Percentiles rank a stretch among this genome's conserved stretches.
These are phyloP conservation scores for Perilla frutescens DNA, from an alignment of 257 asterid species.

Conservation along the genomic window DNA sequence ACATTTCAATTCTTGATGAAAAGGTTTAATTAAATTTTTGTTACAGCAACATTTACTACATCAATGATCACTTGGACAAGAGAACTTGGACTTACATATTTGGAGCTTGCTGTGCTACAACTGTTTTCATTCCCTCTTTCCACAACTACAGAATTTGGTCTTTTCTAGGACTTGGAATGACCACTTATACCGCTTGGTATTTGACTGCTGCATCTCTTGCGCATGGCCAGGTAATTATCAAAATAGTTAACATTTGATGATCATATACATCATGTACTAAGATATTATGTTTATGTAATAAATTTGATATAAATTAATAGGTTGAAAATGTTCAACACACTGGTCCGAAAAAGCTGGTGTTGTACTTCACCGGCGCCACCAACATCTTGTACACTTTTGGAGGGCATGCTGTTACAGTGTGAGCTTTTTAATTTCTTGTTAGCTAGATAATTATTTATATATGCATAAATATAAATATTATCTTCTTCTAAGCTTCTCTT, in stretches of 20 bases:
- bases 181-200: conserved; percentile 93
- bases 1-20: background rate
- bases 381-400: conserved; percentile 88
- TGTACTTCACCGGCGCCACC: conserved; percentile 94
- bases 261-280: too few relatives aligned
- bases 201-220: conserved; percentile 67
- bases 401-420: conserved; percentile 96
- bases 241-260: background rate
- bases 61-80: conserved; percentile 79
- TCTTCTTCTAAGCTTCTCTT: conserved; percentile 61
- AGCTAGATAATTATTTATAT: background rate
- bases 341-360: conserved; percentile 66
- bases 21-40: background rate
- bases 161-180: conserved; percentile 84
- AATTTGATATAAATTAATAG: conserved; percentile 37
- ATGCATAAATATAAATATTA: background rate
- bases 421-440: conserved; percentile 25
- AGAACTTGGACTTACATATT: conserved; percentile 95
- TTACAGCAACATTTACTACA: conserved; percentile 79
- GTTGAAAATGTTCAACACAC: conserved; percentile 63
- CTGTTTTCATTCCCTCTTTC: conserved; percentile 83
- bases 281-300: too few relatives aligned
- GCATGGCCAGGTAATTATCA: conserved; percentile 72
- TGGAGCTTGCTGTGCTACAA: conserved; percentile 93
- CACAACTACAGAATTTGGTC: conserved; percentile 96